A percentile compares a stretch with the other conserved stretches of the same genome.
Conservation (phyloP, 257 asterid species). For the Prunella vulgaris region DNA sequence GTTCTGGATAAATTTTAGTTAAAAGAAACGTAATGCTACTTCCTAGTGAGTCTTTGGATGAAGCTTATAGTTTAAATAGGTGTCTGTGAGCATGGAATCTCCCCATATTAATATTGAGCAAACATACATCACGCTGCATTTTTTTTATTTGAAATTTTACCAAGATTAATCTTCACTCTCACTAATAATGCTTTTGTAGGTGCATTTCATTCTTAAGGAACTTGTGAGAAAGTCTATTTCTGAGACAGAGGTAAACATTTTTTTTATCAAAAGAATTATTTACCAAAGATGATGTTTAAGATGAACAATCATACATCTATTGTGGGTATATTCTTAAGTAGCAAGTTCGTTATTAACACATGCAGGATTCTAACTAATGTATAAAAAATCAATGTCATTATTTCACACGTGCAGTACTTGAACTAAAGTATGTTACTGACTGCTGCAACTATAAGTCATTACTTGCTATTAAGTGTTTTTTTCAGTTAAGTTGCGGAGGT, state of each 20-base stretch:
- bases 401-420: background rate
- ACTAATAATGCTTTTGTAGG: slow-evolving; percentile 38
- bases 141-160: no score
- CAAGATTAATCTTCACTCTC: slow-evolving; percentile 2
- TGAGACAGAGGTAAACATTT: slow-evolving; percentile 64
- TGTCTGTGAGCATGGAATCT: no score
- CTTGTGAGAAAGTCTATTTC: slow-evolving; percentile 87
- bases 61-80: background rate
- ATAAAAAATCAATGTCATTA: background rate
- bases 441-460: background rate
- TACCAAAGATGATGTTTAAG: background rate
- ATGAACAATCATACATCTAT: background rate
- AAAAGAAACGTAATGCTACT: no score
- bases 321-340: background rate
- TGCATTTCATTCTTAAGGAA: slow-evolving; percentile 82
- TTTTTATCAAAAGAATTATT: background rate
- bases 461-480: background rate
- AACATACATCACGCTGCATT: no score
- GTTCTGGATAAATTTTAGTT: no score
- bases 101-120: no score
- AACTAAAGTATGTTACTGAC: background rate
- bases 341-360: background rate
- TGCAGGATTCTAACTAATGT: background rate
- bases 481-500: background rate
- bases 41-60: background rate